Evolutionary conservation across 2,329 filamentous ascomycete species (phyloP).

Genomic region (Xylaria sp.): DNA sequence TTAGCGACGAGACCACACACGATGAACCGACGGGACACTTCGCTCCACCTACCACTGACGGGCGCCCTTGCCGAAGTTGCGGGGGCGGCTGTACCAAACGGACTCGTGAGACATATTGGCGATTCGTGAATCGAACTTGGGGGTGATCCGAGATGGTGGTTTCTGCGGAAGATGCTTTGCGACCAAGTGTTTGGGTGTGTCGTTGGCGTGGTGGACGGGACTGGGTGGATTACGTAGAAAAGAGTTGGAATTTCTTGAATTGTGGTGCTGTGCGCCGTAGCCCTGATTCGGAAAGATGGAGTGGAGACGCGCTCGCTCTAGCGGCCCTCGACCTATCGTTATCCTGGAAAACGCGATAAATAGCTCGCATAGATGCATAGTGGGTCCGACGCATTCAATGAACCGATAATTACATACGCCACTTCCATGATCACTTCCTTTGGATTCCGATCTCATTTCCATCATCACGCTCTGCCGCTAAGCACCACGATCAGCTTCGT

Average conservation of each 20-base stretch:
- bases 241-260: slow-evolving; percentile 8
- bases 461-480: no score
- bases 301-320: background rate
- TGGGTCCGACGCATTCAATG: background rate
- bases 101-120: slow-evolving; percentile 70
- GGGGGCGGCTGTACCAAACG: slow-evolving; percentile 98
- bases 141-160: slow-evolving; percentile 7
- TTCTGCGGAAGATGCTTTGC: slow-evolving; percentile 12
- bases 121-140: slow-evolving; percentile 10
- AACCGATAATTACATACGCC: background rate
- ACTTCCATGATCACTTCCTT: background rate
- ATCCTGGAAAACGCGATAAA: background rate
- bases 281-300: slow-evolving; percentile 4
- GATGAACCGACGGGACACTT: background rate
- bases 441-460: background rate
- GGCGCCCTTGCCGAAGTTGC: slow-evolving; percentile 94
- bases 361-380: background rate
- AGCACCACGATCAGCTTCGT: no score
- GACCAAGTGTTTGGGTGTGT: slow-evolving; percentile 5
- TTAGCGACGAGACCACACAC: background rate
- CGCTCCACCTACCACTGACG: slow-evolving; percentile 70
- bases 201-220: background rate
- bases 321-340: background rate
- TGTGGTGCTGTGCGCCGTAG: slow-evolving; percentile 13
- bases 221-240: background rate